Conservation (phyloP, 768 basidiomycete species). For the Suillus paluster region DNA sequence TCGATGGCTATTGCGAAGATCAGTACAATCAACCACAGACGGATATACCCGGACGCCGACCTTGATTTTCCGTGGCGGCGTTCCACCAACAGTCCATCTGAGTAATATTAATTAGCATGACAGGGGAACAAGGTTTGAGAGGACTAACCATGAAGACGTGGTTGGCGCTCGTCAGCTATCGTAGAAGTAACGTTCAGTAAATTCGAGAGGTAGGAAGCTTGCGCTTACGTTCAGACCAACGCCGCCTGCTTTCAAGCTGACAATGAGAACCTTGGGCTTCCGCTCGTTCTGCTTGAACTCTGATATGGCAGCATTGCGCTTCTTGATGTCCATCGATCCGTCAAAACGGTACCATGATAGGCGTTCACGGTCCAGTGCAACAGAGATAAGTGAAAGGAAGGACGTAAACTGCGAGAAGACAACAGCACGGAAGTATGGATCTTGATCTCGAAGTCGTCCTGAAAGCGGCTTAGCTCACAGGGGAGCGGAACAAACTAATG, state of each 20-base stretch:
- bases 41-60: conserved; percentile 33
- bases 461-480: conserved; percentile 2
- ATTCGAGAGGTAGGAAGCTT: neutral
- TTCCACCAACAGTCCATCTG: conserved; percentile 98
- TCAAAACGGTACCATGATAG: conserved; percentile 84
- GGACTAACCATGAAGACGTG: conserved; percentile 80
- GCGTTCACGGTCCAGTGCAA: conserved; percentile 67
- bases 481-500: neutral
- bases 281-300: conserved; percentile 74
- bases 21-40: conserved; percentile 1
- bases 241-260: conserved; percentile 90
- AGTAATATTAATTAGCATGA: conserved; percentile 10
- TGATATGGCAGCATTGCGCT: conserved; percentile 72
- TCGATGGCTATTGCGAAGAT: conserved; percentile 67
- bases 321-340: conserved; percentile 89
- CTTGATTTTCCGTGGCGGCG: conserved; percentile 81
- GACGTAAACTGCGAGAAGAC: conserved; percentile 92
- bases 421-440: conserved; percentile 79
- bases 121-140: neutral
- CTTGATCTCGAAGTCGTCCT: conserved; percentile 70
- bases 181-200: conserved; percentile 10
- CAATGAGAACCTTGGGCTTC: conserved; percentile 74
- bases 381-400: conserved; percentile 83
- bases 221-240: conserved; percentile 81
- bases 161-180: conserved; percentile 76